Base-by-base conservation (phyloP, 192 early-diverging fungal genomes). In the Coemansia erecta region DNA sequence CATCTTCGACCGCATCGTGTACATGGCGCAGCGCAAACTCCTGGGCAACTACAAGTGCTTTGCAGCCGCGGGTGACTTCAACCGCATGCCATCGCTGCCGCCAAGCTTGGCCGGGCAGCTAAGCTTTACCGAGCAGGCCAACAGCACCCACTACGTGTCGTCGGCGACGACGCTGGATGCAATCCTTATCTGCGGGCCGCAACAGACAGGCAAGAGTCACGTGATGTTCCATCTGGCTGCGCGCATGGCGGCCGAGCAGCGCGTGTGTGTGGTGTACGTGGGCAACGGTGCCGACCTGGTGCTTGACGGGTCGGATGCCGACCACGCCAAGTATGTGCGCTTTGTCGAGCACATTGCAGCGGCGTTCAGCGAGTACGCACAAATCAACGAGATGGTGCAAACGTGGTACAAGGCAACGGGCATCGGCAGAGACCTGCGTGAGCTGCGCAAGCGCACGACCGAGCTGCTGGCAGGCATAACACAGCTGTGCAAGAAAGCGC, bases 191-290 rank as follows among this genome's bases (percentile, higher is more conserved):
- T 17, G 23, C 14, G 70, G 70, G 0, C 70, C 70, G 42, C 63
- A 63, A 5, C 70, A 72, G 11, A 41, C 62, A 0, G 70, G 70
- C 18, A 72, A 72, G 50, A 61, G 58, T 58, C 70, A 72, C 39
- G 31, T 72, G 6, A 65, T 72, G 59, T 21, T 66, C 15, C 54
- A 66, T 11, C 24, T 72, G 1, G 63, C 63, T 1, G 63, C 56
- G 49, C 58, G 44, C 5, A 48, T 72, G 35, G 45, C 60, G 24
- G 56, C 59, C 17, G 70, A 61, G 33, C 59, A 63, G 7, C 43
- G 50, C 2, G 70, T 62, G 0, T 55, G 58, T 1, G 64, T 72
- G 0, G 28, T 62, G 4, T 57, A 66, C 49, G 53, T 72, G 5
- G 55, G 59, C 47, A 46, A 57, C 28, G 61, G 54, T 21, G 8